Base-by-base conservation (phyloP, 164 flowering plant genomes). In the Taxillus chinensis region DNA sequence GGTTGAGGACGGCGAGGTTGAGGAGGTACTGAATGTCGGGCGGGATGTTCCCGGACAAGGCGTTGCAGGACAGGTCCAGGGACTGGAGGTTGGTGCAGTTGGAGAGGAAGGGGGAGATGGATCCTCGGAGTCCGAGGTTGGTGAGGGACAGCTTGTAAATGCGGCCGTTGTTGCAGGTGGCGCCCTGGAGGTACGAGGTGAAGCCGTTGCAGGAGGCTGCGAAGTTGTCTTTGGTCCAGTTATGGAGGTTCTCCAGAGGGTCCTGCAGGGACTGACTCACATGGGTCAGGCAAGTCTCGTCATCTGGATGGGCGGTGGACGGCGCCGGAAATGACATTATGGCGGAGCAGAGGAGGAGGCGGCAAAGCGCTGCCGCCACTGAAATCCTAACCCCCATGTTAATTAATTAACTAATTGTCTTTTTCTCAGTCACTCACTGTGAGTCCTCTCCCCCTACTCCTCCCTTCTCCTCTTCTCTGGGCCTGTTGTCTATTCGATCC, bases 131-230 rank as follows among this genome's bases (percentile, higher is more conserved):
- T 7, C 83, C 72, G 62, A 92, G 82, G 67, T 69, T 82, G 6
- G 85, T 62, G 61, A 92, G 84, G 39, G 96, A 79, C 59, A 93
- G 89, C 70, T 87, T 88, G 88, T 82, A 86, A 75, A 93, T 84
- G 13, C 98, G 80, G 65, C 96, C 97, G 59, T 90, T 93, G 86
- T 88, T 93, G 78, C 97, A 93, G 57, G 88, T 88, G 55, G 84
- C 95, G 6, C 98, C 97, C 14, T 74, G 71, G 37, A 93, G 84
- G 67, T 79, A 75, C 6, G 97, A 86, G 60, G 80, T 84, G 83
- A 84, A 86, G 43, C 96, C 98, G 57, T 53, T 70, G 67, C 98
- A 93, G 3, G 98, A 90, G 68, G 75, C 68, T 4, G 89, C 77
- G 75, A 92, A 81, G 62, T 67, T 71, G 54, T 84, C 5, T 45